These are phyloP conservation scores for Tritrichomonas foetus DNA, from an alignment of 208 protist genomes.

Conservation along the genomic window DNA sequence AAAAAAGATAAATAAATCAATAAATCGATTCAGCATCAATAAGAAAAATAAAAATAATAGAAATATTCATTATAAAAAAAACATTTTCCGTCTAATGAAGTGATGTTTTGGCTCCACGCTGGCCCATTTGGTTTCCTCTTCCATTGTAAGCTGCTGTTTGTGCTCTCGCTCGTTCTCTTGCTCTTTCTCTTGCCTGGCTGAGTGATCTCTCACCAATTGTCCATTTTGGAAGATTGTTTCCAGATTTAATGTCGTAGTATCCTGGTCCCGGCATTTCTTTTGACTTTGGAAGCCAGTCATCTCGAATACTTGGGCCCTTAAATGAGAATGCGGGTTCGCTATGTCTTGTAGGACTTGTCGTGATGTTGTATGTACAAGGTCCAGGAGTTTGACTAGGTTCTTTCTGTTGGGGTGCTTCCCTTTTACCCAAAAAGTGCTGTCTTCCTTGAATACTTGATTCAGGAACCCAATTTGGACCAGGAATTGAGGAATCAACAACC, in stretches of 20 bases:
- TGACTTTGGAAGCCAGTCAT: not conserved
- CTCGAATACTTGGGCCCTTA: not conserved
- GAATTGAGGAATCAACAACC: not conserved
- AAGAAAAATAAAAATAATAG: no score
- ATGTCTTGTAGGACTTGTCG: no score
- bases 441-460: not conserved
- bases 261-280: not conserved
- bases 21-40: no score
- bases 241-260: not conserved
- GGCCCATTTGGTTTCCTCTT: no score
- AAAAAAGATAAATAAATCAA: no score
- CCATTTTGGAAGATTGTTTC: conserved; percentile 16
- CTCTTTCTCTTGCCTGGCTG: not conserved
- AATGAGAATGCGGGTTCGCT: not conserved
- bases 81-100: no score
- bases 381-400: not conserved
- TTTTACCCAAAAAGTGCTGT: no score
- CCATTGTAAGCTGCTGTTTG: no score
- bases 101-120: no score
- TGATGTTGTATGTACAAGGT: not conserved
- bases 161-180: no score
- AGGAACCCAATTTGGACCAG: not conserved
- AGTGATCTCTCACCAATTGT: conserved; percentile 20
- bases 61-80: no score
- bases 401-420: not conserved